Conservation (phyloP, 164 flowering plant species). For the Malania oleifera region DNA sequence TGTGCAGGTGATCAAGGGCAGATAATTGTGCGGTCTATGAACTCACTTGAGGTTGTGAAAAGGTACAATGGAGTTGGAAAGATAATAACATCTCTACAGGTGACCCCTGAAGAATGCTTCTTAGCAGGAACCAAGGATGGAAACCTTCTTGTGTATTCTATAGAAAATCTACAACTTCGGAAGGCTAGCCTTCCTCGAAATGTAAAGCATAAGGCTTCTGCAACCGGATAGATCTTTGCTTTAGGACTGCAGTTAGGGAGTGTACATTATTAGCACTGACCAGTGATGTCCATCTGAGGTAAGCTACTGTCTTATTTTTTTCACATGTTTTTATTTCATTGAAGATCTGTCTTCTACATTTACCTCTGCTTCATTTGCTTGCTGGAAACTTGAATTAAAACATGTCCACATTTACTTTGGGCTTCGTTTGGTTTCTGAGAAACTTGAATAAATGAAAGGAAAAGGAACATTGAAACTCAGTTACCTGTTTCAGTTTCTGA, state of each 20-base stretch:
- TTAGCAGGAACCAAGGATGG: slow-evolving; percentile 97
- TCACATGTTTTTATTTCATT: not conserved
- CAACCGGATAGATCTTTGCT: slow-evolving; percentile 28
- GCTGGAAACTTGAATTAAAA: not conserved
- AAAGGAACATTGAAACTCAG: too few relatives aligned
- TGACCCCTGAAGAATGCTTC: slow-evolving; percentile 94
- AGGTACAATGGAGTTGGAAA: slow-evolving; percentile 81
- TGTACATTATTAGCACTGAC: not conserved
- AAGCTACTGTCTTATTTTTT: not conserved
- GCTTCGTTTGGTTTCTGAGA: not conserved
- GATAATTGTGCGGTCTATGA: slow-evolving; percentile 82
- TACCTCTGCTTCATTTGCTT: not conserved
- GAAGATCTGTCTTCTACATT: not conserved
- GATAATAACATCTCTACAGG: slow-evolving; percentile 74
- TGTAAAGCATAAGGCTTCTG: slow-evolving; percentile 42
- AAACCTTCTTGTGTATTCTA: slow-evolving; percentile 83
- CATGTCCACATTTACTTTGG: not conserved
- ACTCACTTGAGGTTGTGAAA: slow-evolving; percentile 68
- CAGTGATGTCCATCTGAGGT: slow-evolving; percentile 13
- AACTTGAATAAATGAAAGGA: not conserved
- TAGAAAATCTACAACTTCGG: slow-evolving; percentile 81
- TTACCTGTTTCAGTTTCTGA: too few relatives aligned
- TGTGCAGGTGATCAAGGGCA: slow-evolving; percentile 99
- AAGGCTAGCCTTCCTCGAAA: slow-evolving; percentile 43
- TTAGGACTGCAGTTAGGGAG: not conserved